Evolutionary conservation across 805 yeast species (phyloP).

Genomic region (Starmerella asiatica): DNA sequence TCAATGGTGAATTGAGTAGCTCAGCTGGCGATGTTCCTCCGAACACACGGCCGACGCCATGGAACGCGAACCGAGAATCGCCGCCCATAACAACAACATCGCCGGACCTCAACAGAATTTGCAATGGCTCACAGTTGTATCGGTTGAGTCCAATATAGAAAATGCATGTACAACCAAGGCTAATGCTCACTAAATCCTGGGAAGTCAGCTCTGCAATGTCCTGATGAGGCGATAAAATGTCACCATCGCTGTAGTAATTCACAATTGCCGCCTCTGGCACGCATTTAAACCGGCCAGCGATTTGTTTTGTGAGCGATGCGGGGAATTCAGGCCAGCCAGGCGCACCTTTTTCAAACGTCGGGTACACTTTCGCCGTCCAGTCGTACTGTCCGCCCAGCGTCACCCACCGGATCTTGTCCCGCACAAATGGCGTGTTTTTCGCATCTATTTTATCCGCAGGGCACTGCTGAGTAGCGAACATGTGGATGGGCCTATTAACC

Average conservation of each 20-base stretch:
- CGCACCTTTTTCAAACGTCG: slow-evolving; percentile 26
- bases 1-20: slow-evolving; percentile 3
- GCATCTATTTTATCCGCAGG: too few relatives aligned
- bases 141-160: slow-evolving; percentile 26
- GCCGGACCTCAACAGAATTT: slow-evolving; percentile 29
- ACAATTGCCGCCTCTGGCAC: slow-evolving; percentile 32
- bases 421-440: slow-evolving; percentile 6
- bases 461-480: slow-evolving; percentile 16
- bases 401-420: slow-evolving; percentile 32
- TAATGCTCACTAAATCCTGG: slow-evolving; percentile 29
- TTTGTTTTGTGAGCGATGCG: slow-evolving; percentile 16
- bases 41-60: slow-evolving; percentile 33
- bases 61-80: slow-evolving; percentile 30
- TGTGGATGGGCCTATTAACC: slow-evolving; percentile 24
- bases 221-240: slow-evolving; percentile 32
- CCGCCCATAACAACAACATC: slow-evolving; percentile 34
- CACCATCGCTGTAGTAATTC: slow-evolving; percentile 33
- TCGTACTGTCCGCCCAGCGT: slow-evolving; percentile 36
- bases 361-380: slow-evolving; percentile 34
- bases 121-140: slow-evolving; percentile 23
- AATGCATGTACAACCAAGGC: slow-evolving; percentile 31
- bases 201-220: slow-evolving; percentile 31
- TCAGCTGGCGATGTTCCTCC: slow-evolving; percentile 26
- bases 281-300: slow-evolving; percentile 21
- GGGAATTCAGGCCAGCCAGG: slow-evolving; percentile 27